Evolutionary conservation across 768 basidiomycete genomes (phyloP), one percentile per base, ranked within the genome.

Genomic region (Boletus vermiculosoides): DNA sequence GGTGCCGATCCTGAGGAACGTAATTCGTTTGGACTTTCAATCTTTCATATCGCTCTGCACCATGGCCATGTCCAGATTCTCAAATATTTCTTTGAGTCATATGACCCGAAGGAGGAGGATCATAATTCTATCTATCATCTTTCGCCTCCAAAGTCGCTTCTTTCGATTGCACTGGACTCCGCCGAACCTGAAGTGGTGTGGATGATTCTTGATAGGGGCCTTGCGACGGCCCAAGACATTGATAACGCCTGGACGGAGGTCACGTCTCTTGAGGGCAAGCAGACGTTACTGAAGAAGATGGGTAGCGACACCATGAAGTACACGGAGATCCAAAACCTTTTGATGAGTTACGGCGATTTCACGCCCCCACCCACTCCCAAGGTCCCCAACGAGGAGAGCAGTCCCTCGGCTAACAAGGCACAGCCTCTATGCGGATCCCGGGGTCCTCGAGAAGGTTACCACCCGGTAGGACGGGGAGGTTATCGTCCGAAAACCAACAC

Each of bases 1-100:
- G 90, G 83, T 72, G 88, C 87, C 48, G 86, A 90, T 59, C 76
- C 82, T 20, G 88, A 90, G 58, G 90, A 91, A 66, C 80, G 82
- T 51, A 79, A 90, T 69, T 78, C 76, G 0, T 60, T 75, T 49
- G 80, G 80, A 23, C 73, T 79, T 48, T 87, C 88, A 4, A 80
- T 86, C 2, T 84, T 89, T 73, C 88, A 92, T 69, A 61, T 83
- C 50, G 86, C 87, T 11, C 66, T 91, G 10, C 73, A 77, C 64
- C 65, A 65, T 55, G 84, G 86, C 12, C 74, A 84, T 60, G 63
- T 83, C 31, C 59, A 77, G 13, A 76, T 89, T 57, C 69, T 86
- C 56, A 72, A 77, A 41, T 77, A 85, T 74, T 84, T 90, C 75
- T 76, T 91, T 63, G 75, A 87, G 52, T 72, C 73, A 28, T 83